Percentiles rank a stretch among this genome's conserved stretches.
Evolutionary conservation across 345 rosid genomes (phyloP).

Genomic region (Lagerstroemia speciosa): DNA sequence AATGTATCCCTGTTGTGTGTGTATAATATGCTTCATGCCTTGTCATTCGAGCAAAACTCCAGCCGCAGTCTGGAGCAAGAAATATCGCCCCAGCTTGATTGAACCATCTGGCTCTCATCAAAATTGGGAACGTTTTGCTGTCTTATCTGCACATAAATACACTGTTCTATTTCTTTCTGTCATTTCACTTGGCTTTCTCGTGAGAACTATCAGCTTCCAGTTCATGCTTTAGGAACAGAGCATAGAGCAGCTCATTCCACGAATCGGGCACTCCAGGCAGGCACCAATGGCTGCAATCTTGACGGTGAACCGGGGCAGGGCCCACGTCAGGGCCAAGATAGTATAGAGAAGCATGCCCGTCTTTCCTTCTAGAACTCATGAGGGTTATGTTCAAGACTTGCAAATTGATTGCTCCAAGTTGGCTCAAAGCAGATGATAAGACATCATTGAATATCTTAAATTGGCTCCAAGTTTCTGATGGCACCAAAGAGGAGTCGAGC

Average conservation of each 20-base stretch:
- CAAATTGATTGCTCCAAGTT: constrained; percentile 20
- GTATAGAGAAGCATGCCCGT: constrained; percentile 75
- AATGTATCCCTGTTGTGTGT: neutral
- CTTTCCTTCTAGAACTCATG: constrained; percentile 68
- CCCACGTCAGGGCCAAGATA: constrained; percentile 43
- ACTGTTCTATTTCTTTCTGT: neutral
- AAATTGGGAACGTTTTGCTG: neutral
- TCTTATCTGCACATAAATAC: neutral
- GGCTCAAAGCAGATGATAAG: constrained; percentile 15
- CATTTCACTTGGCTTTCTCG: neutral
- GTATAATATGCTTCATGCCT: neutral
- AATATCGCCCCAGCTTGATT: neutral
- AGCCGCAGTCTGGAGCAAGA: neutral
- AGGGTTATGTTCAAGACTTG: constrained; percentile 54
- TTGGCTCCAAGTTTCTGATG: constrained; percentile 43
- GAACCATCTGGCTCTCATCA: neutral
- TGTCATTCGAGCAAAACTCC: neutral
- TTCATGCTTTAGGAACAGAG: constrained; percentile 42
- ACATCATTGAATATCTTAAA: constrained; percentile 34
- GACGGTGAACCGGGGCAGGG: constrained; percentile 59
- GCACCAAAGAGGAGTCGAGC: constrained; percentile 32
- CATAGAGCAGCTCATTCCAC: constrained; percentile 80
- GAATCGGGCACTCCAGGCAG: constrained; percentile 93
- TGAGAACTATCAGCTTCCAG: neutral
- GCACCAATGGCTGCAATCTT: constrained; percentile 98